Conservation (phyloP, 345 rosid genomes). For the Moricandia arvensis region DNA sequence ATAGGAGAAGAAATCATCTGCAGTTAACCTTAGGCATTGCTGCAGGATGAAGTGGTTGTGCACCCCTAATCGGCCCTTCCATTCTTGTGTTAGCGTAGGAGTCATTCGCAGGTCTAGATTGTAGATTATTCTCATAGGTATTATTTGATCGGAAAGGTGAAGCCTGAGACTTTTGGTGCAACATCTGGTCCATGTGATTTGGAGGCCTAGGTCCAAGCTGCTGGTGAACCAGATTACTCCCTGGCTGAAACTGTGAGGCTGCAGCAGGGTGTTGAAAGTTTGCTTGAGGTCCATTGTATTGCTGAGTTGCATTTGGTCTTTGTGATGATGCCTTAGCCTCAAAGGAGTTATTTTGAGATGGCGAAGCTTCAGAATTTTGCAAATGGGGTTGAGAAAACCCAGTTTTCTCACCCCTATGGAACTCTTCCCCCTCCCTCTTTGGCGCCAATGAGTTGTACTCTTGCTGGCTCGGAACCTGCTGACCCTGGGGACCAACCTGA, state of each 20-base stretch:
- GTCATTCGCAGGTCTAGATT: conserved; percentile 60
- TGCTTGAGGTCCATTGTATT: conserved; percentile 51
- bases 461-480: conserved; percentile 52
- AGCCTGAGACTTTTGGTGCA: conserved; percentile 57
- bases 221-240: conserved; percentile 53
- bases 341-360: conserved; percentile 53
- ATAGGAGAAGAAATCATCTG: conserved; percentile 8
- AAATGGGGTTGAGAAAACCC: conserved; percentile 64
- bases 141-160: conserved; percentile 51
- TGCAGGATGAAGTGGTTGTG: conserved; percentile 61
- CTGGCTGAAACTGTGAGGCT: conserved; percentile 47
- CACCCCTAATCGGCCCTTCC: conserved; percentile 56
- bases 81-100: conserved; percentile 44
- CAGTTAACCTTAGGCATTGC: conserved; percentile 52
- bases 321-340: conserved; percentile 50
- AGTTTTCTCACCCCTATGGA: conserved; percentile 51
- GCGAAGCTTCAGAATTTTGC: conserved; percentile 48
- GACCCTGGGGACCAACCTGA: conserved; percentile 55
- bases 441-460: conserved; percentile 47
- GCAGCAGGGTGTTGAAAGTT: conserved; percentile 50
- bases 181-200: conserved; percentile 51
- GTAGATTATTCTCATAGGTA: conserved; percentile 55
- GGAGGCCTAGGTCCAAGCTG: conserved; percentile 58
- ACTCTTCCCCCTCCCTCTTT: conserved; percentile 61
- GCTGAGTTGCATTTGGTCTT: conserved; percentile 57